Evolutionary conservation across 495 filamentous ascomycete genomes (phyloP).

Genomic region (Viridothelium virens): DNA sequence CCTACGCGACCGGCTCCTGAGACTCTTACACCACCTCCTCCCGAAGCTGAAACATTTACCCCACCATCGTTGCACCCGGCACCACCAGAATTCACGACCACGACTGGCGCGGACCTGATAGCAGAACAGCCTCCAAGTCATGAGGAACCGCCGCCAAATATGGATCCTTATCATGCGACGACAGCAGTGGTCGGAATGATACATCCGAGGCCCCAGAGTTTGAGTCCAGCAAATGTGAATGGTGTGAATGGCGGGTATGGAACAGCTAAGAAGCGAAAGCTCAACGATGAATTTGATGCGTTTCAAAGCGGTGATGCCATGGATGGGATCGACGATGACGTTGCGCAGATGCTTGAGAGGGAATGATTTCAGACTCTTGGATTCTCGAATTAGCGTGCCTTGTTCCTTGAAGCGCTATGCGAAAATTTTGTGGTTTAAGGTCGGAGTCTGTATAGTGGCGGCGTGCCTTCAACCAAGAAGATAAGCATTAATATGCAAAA

Average conservation of each 20-base stretch:
- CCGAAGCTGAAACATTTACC: constrained; percentile 29
- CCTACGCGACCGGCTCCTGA: constrained; percentile 68
- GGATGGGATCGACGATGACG: constrained; percentile 44
- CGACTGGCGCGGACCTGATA: constrained; percentile 19
- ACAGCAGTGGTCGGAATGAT: not conserved
- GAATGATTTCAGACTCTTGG: not conserved
- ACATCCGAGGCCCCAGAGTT: not conserved
- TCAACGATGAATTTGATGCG: constrained; percentile 60
- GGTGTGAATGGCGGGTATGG: constrained; percentile 7
- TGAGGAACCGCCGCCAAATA: constrained; percentile 8
- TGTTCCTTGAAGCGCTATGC: no score
- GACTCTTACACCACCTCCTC: constrained; percentile 39
- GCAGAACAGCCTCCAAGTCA: constrained; percentile 10
- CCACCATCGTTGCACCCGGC: constrained; percentile 20
- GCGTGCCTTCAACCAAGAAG: no score
- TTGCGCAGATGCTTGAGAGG: constrained; percentile 26
- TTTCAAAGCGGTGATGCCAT: constrained; percentile 56
- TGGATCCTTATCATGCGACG: not conserved
- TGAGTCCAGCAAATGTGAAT: constrained; percentile 4
- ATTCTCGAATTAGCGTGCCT: not conserved
- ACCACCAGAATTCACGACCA: constrained; percentile 11
- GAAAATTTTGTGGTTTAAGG: no score
- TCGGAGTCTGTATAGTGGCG: no score
- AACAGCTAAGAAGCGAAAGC: constrained; percentile 31
- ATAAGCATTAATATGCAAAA: no score